phyloP scores from a whole-genome alignment of 371 early-diverging fungal genomes.

The Capillidium rhysosporum region DNA sequence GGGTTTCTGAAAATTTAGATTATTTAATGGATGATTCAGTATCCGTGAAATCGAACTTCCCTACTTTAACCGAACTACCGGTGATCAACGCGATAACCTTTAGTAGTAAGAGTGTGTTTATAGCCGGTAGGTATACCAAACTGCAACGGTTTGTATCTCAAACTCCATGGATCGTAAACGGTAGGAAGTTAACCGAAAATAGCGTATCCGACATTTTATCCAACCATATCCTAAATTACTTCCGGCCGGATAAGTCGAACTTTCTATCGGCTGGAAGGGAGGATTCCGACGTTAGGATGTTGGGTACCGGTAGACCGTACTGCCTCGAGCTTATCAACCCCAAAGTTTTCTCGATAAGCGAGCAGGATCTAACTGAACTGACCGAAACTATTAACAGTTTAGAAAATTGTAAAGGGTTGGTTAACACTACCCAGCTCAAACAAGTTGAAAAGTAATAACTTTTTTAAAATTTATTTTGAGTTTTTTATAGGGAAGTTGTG shows the following conservation, averaged over 20 bases:
- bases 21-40: too few species aligned
- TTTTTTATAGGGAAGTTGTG: constrained; percentile 20
- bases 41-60: too few species aligned
- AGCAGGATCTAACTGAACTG: constrained; percentile 22
- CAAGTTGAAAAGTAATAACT: neutral
- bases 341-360: constrained; percentile 14
- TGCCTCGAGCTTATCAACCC: constrained; percentile 78
- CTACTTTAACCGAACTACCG: too few species aligned
- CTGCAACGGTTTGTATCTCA: constrained; percentile 64
- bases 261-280: constrained; percentile 88
- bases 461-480: neutral
- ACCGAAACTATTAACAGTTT: constrained; percentile 20
- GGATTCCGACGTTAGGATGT: constrained; percentile 93
- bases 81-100: too few species aligned
- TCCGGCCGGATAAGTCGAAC: constrained; percentile 40
- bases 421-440: neutral
- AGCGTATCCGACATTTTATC: constrained; percentile 70
- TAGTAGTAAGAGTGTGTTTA: neutral
- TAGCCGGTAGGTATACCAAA: constrained; percentile 67
- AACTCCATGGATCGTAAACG: constrained; percentile 65
- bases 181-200: constrained; percentile 40
- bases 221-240: constrained; percentile 25
- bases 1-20: too few species aligned
- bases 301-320: constrained; percentile 89
- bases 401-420: constrained; percentile 9